Evolutionary conservation across 2,329 filamentous ascomycete species (phyloP), one percentile per base, ranked within the genome.

Genomic region (Cyanodermella asteris): DNA sequence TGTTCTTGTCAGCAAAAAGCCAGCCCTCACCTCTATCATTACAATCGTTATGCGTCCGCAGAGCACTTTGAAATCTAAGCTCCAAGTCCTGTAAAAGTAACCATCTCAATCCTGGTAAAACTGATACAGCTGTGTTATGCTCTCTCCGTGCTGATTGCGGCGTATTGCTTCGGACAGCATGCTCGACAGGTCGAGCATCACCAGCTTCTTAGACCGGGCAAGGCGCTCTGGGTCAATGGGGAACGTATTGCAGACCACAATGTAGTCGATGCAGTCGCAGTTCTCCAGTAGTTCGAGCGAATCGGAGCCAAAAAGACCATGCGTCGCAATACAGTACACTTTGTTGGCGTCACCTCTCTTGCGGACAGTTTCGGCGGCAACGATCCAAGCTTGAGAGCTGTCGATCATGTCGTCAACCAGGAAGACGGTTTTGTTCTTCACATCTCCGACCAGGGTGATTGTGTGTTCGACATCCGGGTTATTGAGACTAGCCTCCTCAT

Each of bases 381-480:
- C 84, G 37, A 97, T 90, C 87, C 87, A 97, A 5, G 80, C 91
- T 9, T 75, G 78, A 7, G 81, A 72, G 54, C 91, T 93, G 53
- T 97, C 87, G 42, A 97, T 93, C 76, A 97, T 94, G 46, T 97
- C 87, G 46, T 97, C 87, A 24, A 97, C 76, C 32, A 97, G 81
- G 44, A 97, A 74, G 27, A 94, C 87, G 0, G 78, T 72, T 30
- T 78, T 69, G 43, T 78, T 70, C 42, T 71, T 74, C 31, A 97
- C 87, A 40, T 94, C 78, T 31, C 87, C 87, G 9, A 97, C 87
- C n/a, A 97, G 60, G 0, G 87, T 97, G 39, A 97, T 90, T 56
- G 84, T 91, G 42, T 82, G 81, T 53, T 97, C 87, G 13, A 84
- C 59, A 31, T 73, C 71, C 7, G 73, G 68, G 36, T 84, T 70